phyloP scores from a whole-genome alignment of 139 green algal genomes.

The Chlorokybus atmophyticus region DNA sequence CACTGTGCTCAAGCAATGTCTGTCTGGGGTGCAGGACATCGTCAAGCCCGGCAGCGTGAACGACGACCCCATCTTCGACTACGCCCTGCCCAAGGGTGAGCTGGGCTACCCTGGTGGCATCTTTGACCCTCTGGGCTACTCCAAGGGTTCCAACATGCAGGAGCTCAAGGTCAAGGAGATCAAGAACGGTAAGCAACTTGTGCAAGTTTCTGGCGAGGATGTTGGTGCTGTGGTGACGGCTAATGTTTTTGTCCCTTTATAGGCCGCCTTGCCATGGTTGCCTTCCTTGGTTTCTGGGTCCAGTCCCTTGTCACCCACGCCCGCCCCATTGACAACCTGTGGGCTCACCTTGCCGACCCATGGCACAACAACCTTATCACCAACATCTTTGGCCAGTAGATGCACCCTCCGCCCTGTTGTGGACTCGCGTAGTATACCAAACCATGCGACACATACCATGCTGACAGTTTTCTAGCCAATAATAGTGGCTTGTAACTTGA shows the following conservation, averaged over 20 bases:
- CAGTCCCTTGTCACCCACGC: background rate
- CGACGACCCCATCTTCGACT: constrained; percentile 50
- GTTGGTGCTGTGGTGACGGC: too few relatives aligned
- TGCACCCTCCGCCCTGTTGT: too few relatives aligned
- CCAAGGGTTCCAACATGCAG: constrained; percentile 11
- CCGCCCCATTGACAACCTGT: background rate
- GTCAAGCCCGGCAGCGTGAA: constrained; percentile 61
- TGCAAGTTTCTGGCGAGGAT: too few relatives aligned
- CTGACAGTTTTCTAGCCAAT: too few relatives aligned
- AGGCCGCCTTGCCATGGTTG: background rate
- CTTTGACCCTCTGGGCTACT: constrained; percentile 45
- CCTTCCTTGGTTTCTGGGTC: background rate
- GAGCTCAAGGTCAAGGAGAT: constrained; percentile 58
- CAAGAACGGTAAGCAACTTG: too few relatives aligned
- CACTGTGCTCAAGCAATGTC: too few relatives aligned
- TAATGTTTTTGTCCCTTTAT: too few relatives aligned
- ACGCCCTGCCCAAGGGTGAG: constrained; percentile 32
- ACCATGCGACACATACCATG: too few relatives aligned
- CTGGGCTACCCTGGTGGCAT: constrained; percentile 49
- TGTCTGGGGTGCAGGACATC: too few relatives aligned
- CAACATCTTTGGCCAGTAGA: too few relatives aligned
- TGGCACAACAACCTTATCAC: background rate
- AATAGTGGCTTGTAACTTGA: too few relatives aligned
- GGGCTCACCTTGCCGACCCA: background rate
- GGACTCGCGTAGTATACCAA: too few relatives aligned